Base-by-base conservation (phyloP, 176 grass and related monocot genomes). In the Luzula sylvatica region DNA sequence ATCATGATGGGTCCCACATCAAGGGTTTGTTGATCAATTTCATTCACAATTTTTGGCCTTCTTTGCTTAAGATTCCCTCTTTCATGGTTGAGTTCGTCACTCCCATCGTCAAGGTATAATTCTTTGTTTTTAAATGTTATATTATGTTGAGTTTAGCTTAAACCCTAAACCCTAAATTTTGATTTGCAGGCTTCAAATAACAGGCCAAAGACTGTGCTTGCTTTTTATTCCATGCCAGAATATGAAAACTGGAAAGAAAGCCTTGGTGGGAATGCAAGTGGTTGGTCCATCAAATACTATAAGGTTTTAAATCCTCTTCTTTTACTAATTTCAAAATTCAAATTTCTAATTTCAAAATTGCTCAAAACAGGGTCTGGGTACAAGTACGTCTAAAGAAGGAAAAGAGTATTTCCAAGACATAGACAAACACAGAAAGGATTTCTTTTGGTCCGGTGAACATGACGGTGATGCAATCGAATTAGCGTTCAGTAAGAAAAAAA, bases 81-180 rank as follows among this genome's bases (percentile, higher is more conserved):
- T 79, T 79, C 52, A 73, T 79, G 69, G 62, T 73, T 18, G 76
- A 79, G 16, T 79, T 79, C 38, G 67, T 79, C 32, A 79, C 76
- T 25, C 76, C 76, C 3, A 72, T 79, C 29, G 38, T 79, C 19
- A 79, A 73, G 69, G 76, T 73, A 72, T 9, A 14, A 20, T 26
- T 53, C 0, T 26, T 24, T 52, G 39, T 1, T 48, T 67, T 42
- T 67, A 3, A 16, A 38, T 0, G 7, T 42, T 62, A 46, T 20
- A 35, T 28, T 0, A 42, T 22, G 8, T 62, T 40, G 86, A 92
- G 74, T 79, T 66, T 79, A 48, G 86, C 83, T 70, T 92, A 75
- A 8, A 81, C 86, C 27, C 41, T 47, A 15, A 46, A 28, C 27
- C 22, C 3, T 24, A n/a, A 52, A 52, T 5, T 49, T 18, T 32